A percentile compares a stretch with the other conserved stretches of the same genome.
Conservation (phyloP, 495 filamentous ascomycete genomes). For the Penicillium longicatenatum region DNA sequence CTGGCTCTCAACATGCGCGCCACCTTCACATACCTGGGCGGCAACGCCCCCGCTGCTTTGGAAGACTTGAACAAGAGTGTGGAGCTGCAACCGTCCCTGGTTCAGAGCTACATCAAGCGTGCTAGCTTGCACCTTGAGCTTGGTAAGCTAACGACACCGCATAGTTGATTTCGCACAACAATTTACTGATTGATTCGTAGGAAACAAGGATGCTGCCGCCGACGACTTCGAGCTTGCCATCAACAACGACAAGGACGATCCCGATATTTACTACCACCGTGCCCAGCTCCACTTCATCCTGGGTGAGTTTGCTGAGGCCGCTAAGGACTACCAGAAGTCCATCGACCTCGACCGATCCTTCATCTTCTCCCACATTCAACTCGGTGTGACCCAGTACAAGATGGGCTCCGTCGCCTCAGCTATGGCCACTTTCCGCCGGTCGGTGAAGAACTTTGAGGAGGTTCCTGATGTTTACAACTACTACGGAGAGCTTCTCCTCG, state of each 20-base stretch:
- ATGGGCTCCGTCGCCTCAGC: constrained; percentile 97
- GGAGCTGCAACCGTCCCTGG: constrained; percentile 80
- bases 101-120: constrained; percentile 97
- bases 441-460: constrained; percentile 97
- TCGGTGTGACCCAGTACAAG: constrained; percentile 99
- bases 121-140: constrained; percentile 97
- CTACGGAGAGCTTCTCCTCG: constrained; percentile 96
- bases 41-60: constrained; percentile 80
- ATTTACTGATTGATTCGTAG: constrained; percentile 43
- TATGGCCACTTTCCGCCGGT: constrained; percentile 96
- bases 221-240: constrained; percentile 87
- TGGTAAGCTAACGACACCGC: constrained; percentile 55
- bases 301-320: constrained; percentile 86
- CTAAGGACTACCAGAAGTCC: constrained; percentile 98
- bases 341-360: constrained; percentile 94
- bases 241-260: constrained; percentile 82
- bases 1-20: constrained; percentile 94
- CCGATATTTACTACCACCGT: constrained; percentile 99
- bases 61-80: constrained; percentile 87
- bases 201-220: constrained; percentile 81
- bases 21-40: constrained; percentile 90
- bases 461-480: constrained; percentile 99
- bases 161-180: not conserved
- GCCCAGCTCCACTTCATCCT: constrained; percentile 99
- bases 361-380: constrained; percentile 99